A percentile compares a stretch with the other conserved stretches of the same genome.
Conservation (phyloP, 495 filamentous ascomycete genomes). For the Lepraria neglecta region DNA sequence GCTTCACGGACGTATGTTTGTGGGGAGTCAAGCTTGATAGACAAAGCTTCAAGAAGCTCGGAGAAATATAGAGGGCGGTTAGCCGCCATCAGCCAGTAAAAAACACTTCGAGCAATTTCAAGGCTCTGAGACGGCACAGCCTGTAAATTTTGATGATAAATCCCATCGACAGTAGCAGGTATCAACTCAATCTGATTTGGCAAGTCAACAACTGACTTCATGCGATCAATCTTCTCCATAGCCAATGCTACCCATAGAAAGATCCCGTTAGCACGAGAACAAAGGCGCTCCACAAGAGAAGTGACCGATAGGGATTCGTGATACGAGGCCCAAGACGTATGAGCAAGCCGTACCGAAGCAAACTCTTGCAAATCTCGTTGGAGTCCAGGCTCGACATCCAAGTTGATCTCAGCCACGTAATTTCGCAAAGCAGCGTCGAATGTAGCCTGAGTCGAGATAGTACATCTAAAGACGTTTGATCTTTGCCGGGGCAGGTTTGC, state of each 20-base stretch:
- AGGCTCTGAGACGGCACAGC: neutral
- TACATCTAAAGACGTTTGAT: neutral
- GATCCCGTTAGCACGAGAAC: neutral
- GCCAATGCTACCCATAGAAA: slow-evolving; percentile 13
- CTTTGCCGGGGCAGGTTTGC: neutral
- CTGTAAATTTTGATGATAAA: slow-evolving; percentile 3
- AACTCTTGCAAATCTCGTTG: neutral
- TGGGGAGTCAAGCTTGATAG: neutral
- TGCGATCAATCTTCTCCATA: neutral
- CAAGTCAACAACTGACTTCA: neutral
- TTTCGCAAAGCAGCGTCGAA: neutral
- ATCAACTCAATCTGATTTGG: neutral
- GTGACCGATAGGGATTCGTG: neutral
- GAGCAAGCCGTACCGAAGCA: neutral
- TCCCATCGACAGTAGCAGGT: slow-evolving; percentile 2
- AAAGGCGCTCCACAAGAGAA: neutral
- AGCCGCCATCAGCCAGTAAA: slow-evolving; percentile 12
- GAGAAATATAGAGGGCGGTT: neutral
- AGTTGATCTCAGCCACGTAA: neutral
- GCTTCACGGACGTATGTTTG: neutral
- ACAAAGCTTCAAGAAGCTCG: slow-evolving; percentile 7
- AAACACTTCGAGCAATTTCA: neutral
- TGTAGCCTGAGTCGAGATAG: neutral
- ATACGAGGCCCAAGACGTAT: neutral
- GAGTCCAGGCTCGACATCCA: neutral